A percentile compares a stretch with the other conserved stretches of the same genome.
phyloP scores from a whole-genome alignment of 1,284 basidiomycete species.

The Malassezia sympodialis region DNA sequence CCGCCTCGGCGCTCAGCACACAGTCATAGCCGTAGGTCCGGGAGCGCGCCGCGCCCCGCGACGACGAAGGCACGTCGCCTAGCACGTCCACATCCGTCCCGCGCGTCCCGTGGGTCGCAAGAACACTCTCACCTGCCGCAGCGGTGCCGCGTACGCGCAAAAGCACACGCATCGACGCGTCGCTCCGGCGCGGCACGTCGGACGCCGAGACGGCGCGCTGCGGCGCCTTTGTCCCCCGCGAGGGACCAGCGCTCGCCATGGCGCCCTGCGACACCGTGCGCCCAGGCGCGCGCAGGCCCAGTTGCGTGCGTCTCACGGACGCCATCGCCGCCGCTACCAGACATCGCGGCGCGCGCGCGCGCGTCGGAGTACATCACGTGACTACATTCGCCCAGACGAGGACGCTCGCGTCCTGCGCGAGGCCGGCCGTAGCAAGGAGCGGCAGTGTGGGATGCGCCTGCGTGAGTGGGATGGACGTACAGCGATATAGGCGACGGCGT shows the following conservation, averaged over 20 bases:
- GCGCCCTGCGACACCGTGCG: conserved; percentile 9
- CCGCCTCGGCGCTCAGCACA: conserved; percentile 89
- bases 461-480: conserved; percentile 7
- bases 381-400: conserved; percentile 23
- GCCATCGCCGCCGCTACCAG: conserved; percentile 6
- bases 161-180: conserved; percentile 44
- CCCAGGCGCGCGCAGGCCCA: conserved; percentile 8
- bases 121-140: background rate
- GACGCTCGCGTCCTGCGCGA: conserved; percentile 30
- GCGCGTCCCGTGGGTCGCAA: conserved; percentile 11
- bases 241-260: background rate
- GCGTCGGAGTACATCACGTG: conserved; percentile 16
- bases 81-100: background rate
- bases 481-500: conserved; percentile 20
- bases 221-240: background rate
- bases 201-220: background rate
- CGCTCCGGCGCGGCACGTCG: conserved; percentile 8
- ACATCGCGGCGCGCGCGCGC: background rate
- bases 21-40: conserved; percentile 45
- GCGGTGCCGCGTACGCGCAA: conserved; percentile 30
- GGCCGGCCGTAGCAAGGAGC: conserved; percentile 28
- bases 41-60: conserved; percentile 20
- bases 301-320: conserved; percentile 9
- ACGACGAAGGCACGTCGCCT: background rate
- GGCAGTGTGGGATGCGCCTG: conserved; percentile 26